Evolutionary conservation across 495 filamentous ascomycete genomes (phyloP).

Genomic region (Amorphotheca resinae): DNA sequence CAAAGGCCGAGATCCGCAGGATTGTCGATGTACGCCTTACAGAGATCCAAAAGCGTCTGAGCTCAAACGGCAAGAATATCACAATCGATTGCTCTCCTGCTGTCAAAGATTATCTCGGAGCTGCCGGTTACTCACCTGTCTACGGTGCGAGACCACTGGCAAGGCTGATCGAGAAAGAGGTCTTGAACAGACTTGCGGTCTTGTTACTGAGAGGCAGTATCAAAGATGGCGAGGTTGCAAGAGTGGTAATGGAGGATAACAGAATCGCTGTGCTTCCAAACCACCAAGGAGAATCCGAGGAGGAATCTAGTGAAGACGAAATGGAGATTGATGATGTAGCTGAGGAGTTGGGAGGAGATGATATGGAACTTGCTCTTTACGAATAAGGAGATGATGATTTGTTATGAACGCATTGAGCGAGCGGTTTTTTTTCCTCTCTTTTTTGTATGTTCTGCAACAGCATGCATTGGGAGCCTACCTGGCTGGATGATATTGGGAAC

Average conservation of each 20-base stretch:
- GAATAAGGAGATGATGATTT: constrained; percentile 14
- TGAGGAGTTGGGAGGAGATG: constrained; percentile 13
- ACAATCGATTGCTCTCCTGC: constrained; percentile 60
- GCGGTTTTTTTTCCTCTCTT: neutral
- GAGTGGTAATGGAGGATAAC: constrained; percentile 56
- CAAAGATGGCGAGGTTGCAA: constrained; percentile 70
- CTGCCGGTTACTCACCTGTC: constrained; percentile 79
- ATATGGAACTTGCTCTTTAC: constrained; percentile 21
- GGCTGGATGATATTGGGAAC: no score
- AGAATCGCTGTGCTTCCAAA: constrained; percentile 73
- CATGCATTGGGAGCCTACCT: no score
- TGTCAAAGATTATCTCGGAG: constrained; percentile 82
- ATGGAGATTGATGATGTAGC: constrained; percentile 40
- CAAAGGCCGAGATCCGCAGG: constrained; percentile 73
- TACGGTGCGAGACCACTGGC: constrained; percentile 86
- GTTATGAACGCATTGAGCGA: neutral
- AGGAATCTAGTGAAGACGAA: constrained; percentile 35
- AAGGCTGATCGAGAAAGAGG: constrained; percentile 88
- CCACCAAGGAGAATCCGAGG: constrained; percentile 40
- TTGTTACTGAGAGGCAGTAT: constrained; percentile 77
- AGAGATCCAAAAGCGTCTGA: constrained; percentile 85
- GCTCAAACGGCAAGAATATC: constrained; percentile 69
- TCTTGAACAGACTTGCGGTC: constrained; percentile 84
- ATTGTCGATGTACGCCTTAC: constrained; percentile 85
- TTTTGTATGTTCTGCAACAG: no score